Conservation (phyloP, 441 rosid genomes). For the Euphorbia corollata region DNA sequence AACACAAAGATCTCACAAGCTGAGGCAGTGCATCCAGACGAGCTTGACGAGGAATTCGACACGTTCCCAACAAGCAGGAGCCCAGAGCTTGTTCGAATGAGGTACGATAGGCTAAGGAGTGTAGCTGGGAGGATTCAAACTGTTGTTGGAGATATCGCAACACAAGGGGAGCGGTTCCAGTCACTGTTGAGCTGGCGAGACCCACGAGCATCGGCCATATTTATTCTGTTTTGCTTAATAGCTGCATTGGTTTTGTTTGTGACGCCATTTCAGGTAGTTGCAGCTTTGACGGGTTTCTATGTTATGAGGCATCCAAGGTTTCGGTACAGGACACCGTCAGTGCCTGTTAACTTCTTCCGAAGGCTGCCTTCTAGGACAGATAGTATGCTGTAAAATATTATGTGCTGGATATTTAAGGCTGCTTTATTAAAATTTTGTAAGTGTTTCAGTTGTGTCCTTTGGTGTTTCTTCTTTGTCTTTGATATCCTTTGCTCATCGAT, state of each 20-base stretch:
- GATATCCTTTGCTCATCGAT: neutral
- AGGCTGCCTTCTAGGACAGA: slow-evolving; percentile 78
- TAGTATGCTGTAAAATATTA: slow-evolving; percentile 51
- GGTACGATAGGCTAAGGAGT: slow-evolving; percentile 84
- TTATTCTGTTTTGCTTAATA: slow-evolving; percentile 55
- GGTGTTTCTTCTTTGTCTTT: slow-evolving; percentile 1
- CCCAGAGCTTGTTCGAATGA: slow-evolving; percentile 67
- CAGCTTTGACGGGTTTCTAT: slow-evolving; percentile 71
- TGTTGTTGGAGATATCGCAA: slow-evolving; percentile 82
- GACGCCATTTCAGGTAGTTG: slow-evolving; percentile 76
- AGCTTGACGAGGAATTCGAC: slow-evolving; percentile 90
- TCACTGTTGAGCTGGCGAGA: slow-evolving; percentile 91
- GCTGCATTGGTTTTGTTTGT: slow-evolving; percentile 73
- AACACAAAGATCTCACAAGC: slow-evolving; percentile 89
- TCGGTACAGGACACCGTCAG: slow-evolving; percentile 66
- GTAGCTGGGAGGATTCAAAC: slow-evolving; percentile 88
- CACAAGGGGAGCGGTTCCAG: slow-evolving; percentile 82
- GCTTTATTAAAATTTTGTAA: slow-evolving; percentile 11
- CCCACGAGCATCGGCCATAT: slow-evolving; percentile 74
- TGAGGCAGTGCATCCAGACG: slow-evolving; percentile 74
- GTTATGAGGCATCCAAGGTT: slow-evolving; percentile 88
- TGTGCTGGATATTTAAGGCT: slow-evolving; percentile 12
- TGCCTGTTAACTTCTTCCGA: slow-evolving; percentile 86
- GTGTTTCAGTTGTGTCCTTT: slow-evolving; percentile 9
- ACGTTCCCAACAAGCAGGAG: slow-evolving; percentile 70